Conservation (phyloP, 768 basidiomycete genomes). For the Suillus discolor region DNA sequence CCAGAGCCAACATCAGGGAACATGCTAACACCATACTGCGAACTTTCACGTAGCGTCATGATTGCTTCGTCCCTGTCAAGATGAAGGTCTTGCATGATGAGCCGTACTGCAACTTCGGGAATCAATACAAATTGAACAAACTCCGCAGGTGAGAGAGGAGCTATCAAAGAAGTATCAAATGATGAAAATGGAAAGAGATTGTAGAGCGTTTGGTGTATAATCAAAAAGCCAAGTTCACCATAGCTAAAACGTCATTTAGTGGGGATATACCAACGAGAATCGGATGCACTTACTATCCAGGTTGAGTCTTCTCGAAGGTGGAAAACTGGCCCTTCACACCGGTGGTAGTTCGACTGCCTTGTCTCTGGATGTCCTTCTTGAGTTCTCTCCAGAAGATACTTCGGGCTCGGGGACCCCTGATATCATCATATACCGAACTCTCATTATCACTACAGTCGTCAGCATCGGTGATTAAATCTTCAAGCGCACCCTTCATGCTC, state of each 20-base stretch:
- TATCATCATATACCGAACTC: conserved; percentile 13
- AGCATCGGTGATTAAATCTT: conserved; percentile 46
- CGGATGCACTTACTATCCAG: conserved; percentile 76
- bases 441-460: conserved; percentile 31
- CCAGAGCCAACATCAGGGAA: conserved; percentile 56
- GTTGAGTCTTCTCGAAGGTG: conserved; percentile 80
- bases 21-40: conserved; percentile 82
- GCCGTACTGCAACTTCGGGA: conserved; percentile 78
- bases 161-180: conserved; percentile 53
- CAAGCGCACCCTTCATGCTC: conserved; percentile 49
- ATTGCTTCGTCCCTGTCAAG: conserved; percentile 52
- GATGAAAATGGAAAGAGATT: conserved; percentile 68
- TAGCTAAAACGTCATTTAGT: conserved; percentile 54
- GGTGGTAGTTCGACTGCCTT: conserved; percentile 64
- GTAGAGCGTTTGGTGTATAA: conserved; percentile 77
- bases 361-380: conserved; percentile 59
- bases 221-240: conserved; percentile 80
- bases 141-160: conserved; percentile 70
- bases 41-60: conserved; percentile 68
- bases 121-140: conserved; percentile 84
- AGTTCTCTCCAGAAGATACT: conserved; percentile 73
- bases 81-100: conserved; percentile 77
- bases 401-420: conserved; percentile 35
- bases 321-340: conserved; percentile 76
- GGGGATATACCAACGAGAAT: neutral